Evolutionary conservation across 176 grass and related monocot genomes (phyloP), one percentile per base, ranked within the genome.

Genomic region (Guadua angustifolia): DNA sequence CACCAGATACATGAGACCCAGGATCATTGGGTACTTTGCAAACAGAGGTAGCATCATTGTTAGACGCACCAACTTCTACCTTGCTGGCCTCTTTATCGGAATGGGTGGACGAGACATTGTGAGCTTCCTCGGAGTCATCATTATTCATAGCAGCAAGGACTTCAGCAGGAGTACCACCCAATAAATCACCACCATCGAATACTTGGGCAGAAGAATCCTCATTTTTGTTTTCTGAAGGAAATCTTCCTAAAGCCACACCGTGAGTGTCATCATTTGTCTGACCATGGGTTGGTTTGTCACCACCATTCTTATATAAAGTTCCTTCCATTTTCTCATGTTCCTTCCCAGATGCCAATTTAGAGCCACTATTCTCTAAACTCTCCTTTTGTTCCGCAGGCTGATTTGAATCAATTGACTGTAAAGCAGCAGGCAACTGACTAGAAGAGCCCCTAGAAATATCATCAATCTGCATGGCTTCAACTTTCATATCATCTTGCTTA

Each of bases 121-220:
- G 53, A 69, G 13, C 25, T 78, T 73, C 86, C 35, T 43, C 56
- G 44, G 47, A 74, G 18, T 12, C 72, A 85, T 73, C 81, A 44
- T 33, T 68, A 75, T 85, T 82, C 69, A 61, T 69, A 75, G 65
- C 24, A 88, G 62, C 10, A 72, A 3, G 5, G 35, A 51, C 59
- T 62, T 78, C 76, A 7, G 14, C 49, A 55, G 42, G n/a, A 77
- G 47, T 81, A 57, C 40, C 70, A 75, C 49, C 36, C 19, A 45
- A 43, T 6, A 40, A n/a, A 64, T 75, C 69, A 69, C 15, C 73
- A 78, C 22, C 47, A 56, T 75, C 71, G 3, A 42, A 73, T 71
- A 56, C 46, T 72, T 82, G 66, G 61, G 26, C 66, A 86, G 73
- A 73, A 86, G 66, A 40, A 38, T 21, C 57, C 83, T 86, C 55